phyloP scores from a whole-genome alignment of 2,329 filamentous ascomycete species.

The Colletotrichum acutatum region DNA sequence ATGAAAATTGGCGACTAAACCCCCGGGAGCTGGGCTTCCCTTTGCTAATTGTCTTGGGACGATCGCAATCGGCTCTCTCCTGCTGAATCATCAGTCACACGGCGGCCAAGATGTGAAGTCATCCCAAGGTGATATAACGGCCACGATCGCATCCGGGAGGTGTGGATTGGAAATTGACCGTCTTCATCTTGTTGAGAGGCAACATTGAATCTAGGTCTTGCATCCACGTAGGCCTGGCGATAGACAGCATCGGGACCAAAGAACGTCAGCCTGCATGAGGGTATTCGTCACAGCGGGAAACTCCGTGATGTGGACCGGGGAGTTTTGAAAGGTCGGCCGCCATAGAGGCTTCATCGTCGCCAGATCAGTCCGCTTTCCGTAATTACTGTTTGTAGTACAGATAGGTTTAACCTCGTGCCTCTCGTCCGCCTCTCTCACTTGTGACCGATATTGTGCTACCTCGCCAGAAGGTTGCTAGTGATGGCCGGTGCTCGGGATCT shows the following conservation, averaged over 20 bases:
- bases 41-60: neutral
- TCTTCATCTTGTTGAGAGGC: slow-evolving; percentile 3
- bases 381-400: no score
- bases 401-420: no score
- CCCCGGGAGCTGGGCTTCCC: slow-evolving; percentile 7
- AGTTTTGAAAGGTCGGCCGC: neutral
- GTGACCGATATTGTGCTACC: slow-evolving; percentile 2
- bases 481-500: neutral
- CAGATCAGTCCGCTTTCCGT: neutral
- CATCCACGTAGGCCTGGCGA: neutral
- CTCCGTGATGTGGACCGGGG: neutral
- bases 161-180: neutral
- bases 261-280: neutral
- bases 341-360: neutral
- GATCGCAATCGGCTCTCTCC: neutral
- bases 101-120: neutral
- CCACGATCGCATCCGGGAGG: slow-evolving; percentile 21
- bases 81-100: slow-evolving; percentile 15
- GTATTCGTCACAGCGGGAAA: neutral
- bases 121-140: slow-evolving; percentile 4
- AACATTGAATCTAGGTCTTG: neutral
- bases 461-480: neutral
- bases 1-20: neutral
- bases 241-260: neutral
- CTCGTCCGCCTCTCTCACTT: neutral